Conservation (phyloP, 1,139 yeast species). For the Suhomyces anneliseae region DNA sequence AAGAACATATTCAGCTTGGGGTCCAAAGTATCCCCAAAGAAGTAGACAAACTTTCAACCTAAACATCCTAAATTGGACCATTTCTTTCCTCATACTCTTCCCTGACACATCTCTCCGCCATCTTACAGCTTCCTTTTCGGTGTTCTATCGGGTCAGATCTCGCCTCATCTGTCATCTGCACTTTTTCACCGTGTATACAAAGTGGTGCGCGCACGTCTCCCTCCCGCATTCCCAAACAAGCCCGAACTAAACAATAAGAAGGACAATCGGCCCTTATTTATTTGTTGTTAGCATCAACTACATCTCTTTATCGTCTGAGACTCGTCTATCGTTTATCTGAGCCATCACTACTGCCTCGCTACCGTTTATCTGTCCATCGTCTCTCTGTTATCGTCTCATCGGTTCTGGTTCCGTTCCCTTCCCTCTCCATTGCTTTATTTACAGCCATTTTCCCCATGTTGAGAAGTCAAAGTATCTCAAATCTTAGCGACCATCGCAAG, state of each 20-base stretch:
- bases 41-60: too few relatives aligned
- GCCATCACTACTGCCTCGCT: not conserved
- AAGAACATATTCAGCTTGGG: too few relatives aligned
- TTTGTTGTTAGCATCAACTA: not conserved
- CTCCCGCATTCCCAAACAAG: not conserved
- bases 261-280: not conserved
- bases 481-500: conserved; percentile 25
- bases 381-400: not conserved
- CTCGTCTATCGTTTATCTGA: not conserved
- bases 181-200: not conserved
- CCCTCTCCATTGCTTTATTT: not conserved
- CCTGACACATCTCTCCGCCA: too few relatives aligned
- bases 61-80: too few relatives aligned
- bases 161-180: too few relatives aligned
- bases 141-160: too few relatives aligned
- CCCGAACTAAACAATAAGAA: not conserved
- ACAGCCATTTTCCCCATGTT: conserved; percentile 20
- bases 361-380: not conserved
- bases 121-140: too few relatives aligned
- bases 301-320: not conserved
- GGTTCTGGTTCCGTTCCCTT: too few relatives aligned
- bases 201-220: conserved; percentile 4
- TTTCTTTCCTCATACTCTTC: too few relatives aligned
- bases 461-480: conserved; percentile 33
- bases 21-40: too few relatives aligned